phyloP scores from a whole-genome alignment of 2,329 filamentous ascomycete species.

The Fusarium chlamydosporum region DNA sequence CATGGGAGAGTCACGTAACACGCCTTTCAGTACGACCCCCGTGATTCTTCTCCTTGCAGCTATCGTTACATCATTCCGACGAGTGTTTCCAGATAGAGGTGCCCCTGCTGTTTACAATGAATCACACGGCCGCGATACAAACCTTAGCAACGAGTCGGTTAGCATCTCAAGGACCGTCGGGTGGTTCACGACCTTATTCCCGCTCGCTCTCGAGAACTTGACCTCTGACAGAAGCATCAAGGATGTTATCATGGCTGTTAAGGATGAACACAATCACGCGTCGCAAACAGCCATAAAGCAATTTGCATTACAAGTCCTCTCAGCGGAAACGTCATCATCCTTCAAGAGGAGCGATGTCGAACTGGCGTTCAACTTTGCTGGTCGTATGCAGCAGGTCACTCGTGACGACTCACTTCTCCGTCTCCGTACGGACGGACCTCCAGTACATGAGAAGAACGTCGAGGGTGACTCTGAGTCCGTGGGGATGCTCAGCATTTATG shows the following conservation, averaged over 20 bases:
- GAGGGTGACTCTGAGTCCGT: not conserved
- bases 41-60: not conserved
- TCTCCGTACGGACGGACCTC: not conserved
- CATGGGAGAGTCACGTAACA: not conserved
- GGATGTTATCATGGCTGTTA: not conserved
- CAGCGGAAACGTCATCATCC: not conserved
- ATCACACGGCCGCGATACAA: not conserved
- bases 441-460: not conserved
- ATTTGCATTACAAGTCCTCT: not conserved
- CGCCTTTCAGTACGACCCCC: not conserved
- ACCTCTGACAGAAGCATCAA: not conserved
- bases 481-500: not conserved
- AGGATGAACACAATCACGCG: not conserved
- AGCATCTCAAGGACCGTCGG: not conserved
- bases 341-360: slow-evolving; percentile 4
- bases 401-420: not conserved
- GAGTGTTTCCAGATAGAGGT: not conserved
- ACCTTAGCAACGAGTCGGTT: not conserved
- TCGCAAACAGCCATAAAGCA: not conserved
- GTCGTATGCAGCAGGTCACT: not conserved
- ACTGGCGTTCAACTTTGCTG: not conserved
- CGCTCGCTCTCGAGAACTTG: not conserved
- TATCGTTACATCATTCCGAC: not conserved
- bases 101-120: not conserved
- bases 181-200: slow-evolving; percentile 3